Conservation (phyloP, 768 basidiomycete species). For the Rhodotorula sphaerocarpa region DNA sequence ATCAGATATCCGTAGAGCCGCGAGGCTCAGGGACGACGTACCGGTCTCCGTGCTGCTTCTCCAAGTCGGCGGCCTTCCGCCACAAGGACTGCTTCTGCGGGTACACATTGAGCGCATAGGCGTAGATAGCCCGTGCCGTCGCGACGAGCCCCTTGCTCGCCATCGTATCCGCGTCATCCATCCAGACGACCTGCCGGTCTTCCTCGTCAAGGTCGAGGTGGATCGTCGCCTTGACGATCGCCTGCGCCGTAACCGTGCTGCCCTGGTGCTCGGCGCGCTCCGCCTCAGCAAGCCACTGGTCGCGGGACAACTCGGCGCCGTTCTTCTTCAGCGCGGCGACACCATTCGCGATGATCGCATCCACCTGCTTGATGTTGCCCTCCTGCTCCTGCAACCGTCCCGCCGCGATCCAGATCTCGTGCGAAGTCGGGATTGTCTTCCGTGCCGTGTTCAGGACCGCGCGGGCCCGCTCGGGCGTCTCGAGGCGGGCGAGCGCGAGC, state of each 20-base stretch:
- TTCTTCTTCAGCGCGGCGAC: constrained; percentile 70
- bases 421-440: constrained; percentile 83
- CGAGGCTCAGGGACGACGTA: constrained; percentile 42
- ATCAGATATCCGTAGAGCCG: not conserved
- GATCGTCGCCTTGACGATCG: constrained; percentile 88
- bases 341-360: constrained; percentile 78
- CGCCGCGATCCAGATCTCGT: constrained; percentile 99
- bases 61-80: constrained; percentile 84
- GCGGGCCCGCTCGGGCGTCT: constrained; percentile 82
- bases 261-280: constrained; percentile 83
- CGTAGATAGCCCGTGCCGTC: constrained; percentile 76
- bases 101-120: constrained; percentile 82
- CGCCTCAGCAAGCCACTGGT: constrained; percentile 95
- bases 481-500: constrained; percentile 94
- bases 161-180: constrained; percentile 79
- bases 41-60: constrained; percentile 81
- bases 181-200: constrained; percentile 79
- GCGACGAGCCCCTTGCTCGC: constrained; percentile 65
- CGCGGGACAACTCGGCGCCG: constrained; percentile 75
- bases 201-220: constrained; percentile 93
- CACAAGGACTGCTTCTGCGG: constrained; percentile 79
- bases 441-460: constrained; percentile 92
- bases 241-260: constrained; percentile 76
- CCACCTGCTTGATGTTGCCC: constrained; percentile 61
- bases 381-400: constrained; percentile 81